Conservation (phyloP, 345 rosid species). For the Euphorbia peplus region DNA sequence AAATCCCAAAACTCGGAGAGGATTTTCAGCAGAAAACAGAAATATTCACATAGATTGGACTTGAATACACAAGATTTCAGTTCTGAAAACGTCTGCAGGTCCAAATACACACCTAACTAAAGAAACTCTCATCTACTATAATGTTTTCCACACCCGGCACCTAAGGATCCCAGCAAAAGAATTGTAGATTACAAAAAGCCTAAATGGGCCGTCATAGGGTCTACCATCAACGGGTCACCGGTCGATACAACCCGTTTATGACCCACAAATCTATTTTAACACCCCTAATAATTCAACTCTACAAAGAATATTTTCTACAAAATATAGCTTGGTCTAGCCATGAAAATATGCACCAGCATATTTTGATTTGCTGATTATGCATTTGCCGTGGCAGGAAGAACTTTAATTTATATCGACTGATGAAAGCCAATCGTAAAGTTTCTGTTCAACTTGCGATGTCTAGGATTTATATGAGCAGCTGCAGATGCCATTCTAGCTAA, state of each 20-base stretch:
- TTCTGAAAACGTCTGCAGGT: background rate
- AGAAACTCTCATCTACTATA: slow-evolving; percentile 11
- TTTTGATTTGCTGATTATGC: background rate
- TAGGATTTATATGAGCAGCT: background rate
- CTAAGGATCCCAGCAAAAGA: slow-evolving; percentile 15
- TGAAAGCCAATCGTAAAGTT: background rate
- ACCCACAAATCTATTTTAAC: too few species aligned
- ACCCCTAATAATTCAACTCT: background rate
- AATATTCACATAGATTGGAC: background rate
- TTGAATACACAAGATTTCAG: background rate
- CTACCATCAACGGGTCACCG: too few species aligned
- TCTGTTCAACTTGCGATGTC: background rate
- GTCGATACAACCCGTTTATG: too few species aligned
- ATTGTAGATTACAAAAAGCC: slow-evolving; percentile 16
- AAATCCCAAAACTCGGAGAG: background rate
- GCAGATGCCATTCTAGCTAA: slow-evolving; percentile 19
- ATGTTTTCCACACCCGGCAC: slow-evolving; percentile 7
- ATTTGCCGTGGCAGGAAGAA: background rate
- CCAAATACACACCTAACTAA: background rate
- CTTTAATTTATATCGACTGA: background rate
- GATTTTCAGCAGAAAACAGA: background rate
- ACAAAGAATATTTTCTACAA: background rate
- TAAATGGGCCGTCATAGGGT: too few species aligned
- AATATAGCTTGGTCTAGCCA: background rate
- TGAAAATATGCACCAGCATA: background rate